Percentiles rank a stretch among this genome's conserved stretches.
phyloP scores from a whole-genome alignment of 208 protist genomes.

The Herpetomonas samuelpessoai region DNA sequence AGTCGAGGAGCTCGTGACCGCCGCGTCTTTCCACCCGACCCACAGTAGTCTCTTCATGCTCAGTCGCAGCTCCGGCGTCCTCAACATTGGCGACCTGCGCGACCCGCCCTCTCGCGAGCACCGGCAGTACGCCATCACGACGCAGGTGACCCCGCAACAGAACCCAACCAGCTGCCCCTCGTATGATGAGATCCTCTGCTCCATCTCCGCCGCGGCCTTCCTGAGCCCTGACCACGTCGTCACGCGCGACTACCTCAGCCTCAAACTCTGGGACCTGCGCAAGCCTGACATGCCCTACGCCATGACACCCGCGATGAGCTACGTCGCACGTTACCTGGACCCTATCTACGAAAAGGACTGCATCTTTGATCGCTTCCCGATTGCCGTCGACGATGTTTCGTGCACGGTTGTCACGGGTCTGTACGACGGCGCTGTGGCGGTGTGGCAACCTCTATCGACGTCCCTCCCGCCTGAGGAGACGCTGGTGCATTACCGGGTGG shows the following conservation, averaged over 20 bases:
- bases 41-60: constrained; percentile 84
- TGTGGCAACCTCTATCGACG: constrained; percentile 77
- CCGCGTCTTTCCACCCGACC: constrained; percentile 74
- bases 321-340: constrained; percentile 68
- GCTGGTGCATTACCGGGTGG: constrained; percentile 65
- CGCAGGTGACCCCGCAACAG: constrained; percentile 48
- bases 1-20: constrained; percentile 78
- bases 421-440: constrained; percentile 80
- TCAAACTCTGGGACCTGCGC: constrained; percentile 88
- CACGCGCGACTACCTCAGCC: constrained; percentile 81
- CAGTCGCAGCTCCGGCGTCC: constrained; percentile 72
- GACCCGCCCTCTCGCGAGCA: constrained; percentile 60
- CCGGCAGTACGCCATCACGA: constrained; percentile 67
- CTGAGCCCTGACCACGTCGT: constrained; percentile 75
- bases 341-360: constrained; percentile 74
- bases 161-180: constrained; percentile 47
- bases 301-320: constrained; percentile 69
- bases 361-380: constrained; percentile 86
- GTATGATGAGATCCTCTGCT: constrained; percentile 85
- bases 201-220: constrained; percentile 81
- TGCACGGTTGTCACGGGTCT: constrained; percentile 79
- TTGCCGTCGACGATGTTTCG: constrained; percentile 75
- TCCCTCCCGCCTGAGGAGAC: constrained; percentile 19
- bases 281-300: constrained; percentile 49
- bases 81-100: constrained; percentile 85